Evolutionary conservation across 345 rosid genomes (phyloP).

Genomic region (Abelmoschus esculentus): DNA sequence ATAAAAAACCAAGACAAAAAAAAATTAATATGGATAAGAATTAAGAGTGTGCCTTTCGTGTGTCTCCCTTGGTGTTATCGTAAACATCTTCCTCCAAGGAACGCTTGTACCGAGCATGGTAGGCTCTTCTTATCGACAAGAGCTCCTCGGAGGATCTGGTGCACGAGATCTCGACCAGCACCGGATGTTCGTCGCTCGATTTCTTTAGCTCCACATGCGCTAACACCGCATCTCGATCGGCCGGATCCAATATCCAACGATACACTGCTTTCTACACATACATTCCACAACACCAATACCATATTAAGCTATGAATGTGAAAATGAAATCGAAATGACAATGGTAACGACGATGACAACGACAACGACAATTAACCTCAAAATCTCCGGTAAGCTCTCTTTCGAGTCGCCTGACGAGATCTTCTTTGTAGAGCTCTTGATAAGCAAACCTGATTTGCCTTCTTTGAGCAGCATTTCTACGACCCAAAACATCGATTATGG

Average conservation of each 20-base stretch:
- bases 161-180: slow-evolving; percentile 46
- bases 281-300: not conserved
- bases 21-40: too few species aligned
- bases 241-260: slow-evolving; percentile 50
- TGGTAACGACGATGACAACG: too few species aligned
- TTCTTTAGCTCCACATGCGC: slow-evolving; percentile 44
- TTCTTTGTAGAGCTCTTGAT: slow-evolving; percentile 3
- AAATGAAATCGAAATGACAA: not conserved
- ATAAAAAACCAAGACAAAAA: not conserved
- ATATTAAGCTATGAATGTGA: too few species aligned
- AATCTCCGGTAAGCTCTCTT: slow-evolving; percentile 42
- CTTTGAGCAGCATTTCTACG: slow-evolving; percentile 10
- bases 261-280: slow-evolving; percentile 40
- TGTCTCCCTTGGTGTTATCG: slow-evolving; percentile 44
- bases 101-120: slow-evolving; percentile 49
- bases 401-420: slow-evolving; percentile 38
- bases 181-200: slow-evolving; percentile 26
- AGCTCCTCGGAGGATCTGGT: slow-evolving; percentile 54
- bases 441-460: slow-evolving; percentile 9
- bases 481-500: not conserved
- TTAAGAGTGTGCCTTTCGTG: slow-evolving; percentile 33
- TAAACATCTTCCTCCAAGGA: slow-evolving; percentile 72
- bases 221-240: slow-evolving; percentile 52
- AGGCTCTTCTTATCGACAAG: slow-evolving; percentile 45
- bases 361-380: slow-evolving; percentile 32